These are phyloP conservation scores for Ceratocystis diversiconidia DNA, from an alignment of 2,329 filamentous ascomycete genomes.

Conservation along the genomic window DNA sequence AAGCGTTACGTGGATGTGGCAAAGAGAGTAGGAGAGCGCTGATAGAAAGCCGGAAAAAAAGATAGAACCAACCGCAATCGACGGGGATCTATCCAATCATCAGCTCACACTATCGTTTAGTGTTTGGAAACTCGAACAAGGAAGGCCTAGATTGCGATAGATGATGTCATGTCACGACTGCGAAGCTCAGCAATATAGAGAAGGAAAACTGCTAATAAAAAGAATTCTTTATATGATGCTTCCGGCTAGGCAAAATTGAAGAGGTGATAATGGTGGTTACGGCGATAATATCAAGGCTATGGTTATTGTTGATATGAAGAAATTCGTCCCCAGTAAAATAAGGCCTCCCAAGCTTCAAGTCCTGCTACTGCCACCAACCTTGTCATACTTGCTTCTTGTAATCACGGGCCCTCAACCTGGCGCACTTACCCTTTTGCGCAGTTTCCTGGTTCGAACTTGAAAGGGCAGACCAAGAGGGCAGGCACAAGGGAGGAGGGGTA, in stretches of 20 bases:
- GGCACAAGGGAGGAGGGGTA: neutral
- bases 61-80: neutral
- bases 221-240: neutral
- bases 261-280: neutral
- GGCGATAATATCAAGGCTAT: neutral
- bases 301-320: neutral
- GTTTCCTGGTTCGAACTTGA: neutral
- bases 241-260: neutral
- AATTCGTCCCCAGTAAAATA: neutral
- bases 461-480: neutral
- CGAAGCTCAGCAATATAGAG: neutral
- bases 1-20: neutral
- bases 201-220: neutral
- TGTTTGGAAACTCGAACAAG: neutral
- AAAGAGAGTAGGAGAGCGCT: neutral
- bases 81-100: neutral
- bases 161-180: constrained; percentile 15
- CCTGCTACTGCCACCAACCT: neutral
- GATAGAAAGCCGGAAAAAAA: neutral
- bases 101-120: neutral
- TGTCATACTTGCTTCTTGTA: neutral
- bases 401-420: neutral
- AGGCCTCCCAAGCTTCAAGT: too few species aligned
- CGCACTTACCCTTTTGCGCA: neutral
- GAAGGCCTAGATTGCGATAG: neutral